Evolutionary conservation across 768 basidiomycete species (phyloP), one percentile per base, ranked within the genome.

Genomic region (Podaxis sp.): DNA sequence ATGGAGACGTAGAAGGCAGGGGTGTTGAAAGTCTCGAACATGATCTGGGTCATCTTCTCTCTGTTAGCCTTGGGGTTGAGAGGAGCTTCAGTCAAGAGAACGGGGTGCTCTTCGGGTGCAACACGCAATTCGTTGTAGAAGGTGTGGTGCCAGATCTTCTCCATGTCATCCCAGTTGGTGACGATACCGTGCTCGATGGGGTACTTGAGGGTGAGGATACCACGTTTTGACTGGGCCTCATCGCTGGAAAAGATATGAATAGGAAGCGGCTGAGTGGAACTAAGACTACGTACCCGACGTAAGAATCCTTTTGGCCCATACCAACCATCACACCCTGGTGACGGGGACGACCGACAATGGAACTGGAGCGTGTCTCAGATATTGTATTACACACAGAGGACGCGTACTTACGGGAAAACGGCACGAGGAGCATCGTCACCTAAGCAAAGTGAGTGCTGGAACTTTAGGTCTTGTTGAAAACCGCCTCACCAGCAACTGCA

Each of bases 111-210:
- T 76, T 95, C 92, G 30, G 93, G 93, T 3, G 92, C 93, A 68
- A 95, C 92, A 79, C 93, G 92, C 64, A 94, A 87, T 77, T 94
- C 93, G 75, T 95, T 95, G 86, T 93, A 96, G 79, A 96, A 96
- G 36, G 95, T 95, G 82, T 96, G 94, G 76, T 95, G 93, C 94
- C 94, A 96, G 75, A 96, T 96, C 81, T 96, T 95, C 82, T 96
- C 95, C 94, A 96, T 96, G 78, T 96, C 95, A 71, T 96, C 95
- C 95, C 95, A 97, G 87, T 97, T 95, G 77, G 94, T 95, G 75
- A 96, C 91, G 73, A 95, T 91, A 77, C 93, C 93, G 79, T 94
- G 93, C 75, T 95, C 93, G 67, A 95, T 95, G 58, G 93, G 93
- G 79, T 95, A 93, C 78, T 94, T 93, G 69, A 95, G 78, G 56